Conservation (phyloP, 345 rosid genomes). For the Stellera chamaejasme region DNA sequence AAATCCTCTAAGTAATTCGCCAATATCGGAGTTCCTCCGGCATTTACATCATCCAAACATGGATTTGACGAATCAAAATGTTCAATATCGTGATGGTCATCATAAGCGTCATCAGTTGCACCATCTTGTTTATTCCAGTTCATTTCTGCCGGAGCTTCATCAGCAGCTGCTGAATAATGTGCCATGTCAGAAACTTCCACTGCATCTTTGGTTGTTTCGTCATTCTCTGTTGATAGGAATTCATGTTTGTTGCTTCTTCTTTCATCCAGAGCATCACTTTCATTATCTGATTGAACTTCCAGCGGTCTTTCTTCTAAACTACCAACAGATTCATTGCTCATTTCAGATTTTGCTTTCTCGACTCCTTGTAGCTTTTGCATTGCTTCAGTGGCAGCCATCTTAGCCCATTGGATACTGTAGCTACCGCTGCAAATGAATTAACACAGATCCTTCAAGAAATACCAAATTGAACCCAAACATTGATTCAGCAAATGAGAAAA, state of each 20-base stretch:
- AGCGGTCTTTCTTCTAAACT: slow-evolving; percentile 6
- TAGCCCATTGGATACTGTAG: slow-evolving; percentile 26
- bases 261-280: slow-evolving; percentile 14
- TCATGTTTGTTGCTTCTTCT: slow-evolving; percentile 11
- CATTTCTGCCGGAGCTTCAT: not conserved
- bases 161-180: slow-evolving; percentile 5
- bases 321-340: slow-evolving; percentile 7
- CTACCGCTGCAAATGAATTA: slow-evolving; percentile 18
- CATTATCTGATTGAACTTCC: slow-evolving; percentile 12
- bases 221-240: slow-evolving; percentile 12
- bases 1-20: not conserved
- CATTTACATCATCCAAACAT: not conserved
- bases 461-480: too few species aligned
- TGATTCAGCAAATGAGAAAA: too few species aligned
- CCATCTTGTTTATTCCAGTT: too few species aligned
- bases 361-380: slow-evolving; percentile 27
- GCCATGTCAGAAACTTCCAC: slow-evolving; percentile 8
- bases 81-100: slow-evolving; percentile 1
- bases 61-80: not conserved
- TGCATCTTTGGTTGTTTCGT: slow-evolving; percentile 4
- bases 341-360: slow-evolving; percentile 10
- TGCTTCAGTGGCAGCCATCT: slow-evolving; percentile 29
- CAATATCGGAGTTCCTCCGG: not conserved
- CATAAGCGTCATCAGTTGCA: not conserved
- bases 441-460: not conserved